Evolutionary conservation across 148 eudicot genomes (phyloP), one percentile per base, ranked within the genome.

Genomic region (Persicaria maculosa): DNA sequence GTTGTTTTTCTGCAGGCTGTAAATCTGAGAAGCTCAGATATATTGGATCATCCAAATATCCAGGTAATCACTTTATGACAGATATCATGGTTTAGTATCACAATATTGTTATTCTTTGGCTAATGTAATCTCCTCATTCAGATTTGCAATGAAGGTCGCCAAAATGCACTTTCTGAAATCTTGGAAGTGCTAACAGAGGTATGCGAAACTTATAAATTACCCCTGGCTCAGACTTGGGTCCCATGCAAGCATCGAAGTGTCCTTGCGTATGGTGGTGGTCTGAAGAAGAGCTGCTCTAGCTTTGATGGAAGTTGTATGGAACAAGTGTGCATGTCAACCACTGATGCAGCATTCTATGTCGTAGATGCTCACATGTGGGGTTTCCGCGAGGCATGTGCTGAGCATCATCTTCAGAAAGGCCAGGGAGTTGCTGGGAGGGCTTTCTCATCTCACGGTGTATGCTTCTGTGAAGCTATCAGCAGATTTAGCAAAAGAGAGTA

Each of bases 151-250:
- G 89, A 90, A 85, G 92, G 97, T 72, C 97, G 97, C 54, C 97
- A 92, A 76, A 86, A 90, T 76, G 97, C 92, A 19, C 85, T 96
- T 78, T 80, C 86, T 72, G 99, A 92, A 79, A 96, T 96, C 72
- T 78, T 90, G 84, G 91, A 89, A 84, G 90, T 92, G 75, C 67
- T 96, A 58, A 88, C 92, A 58, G 89, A 84, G 76, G 86, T 89
- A 31, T 96, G 97, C 79, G 99, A 96, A 80, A 86, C 89, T 57
- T 86, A 92, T 75, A 86, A 89, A 62, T 44, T 96, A 48, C 99
- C 99, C 44, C 86, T 96, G 78, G 99, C 99, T 77, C 99, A 96
- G 85, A 92, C 97, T 17, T 95, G 99, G 99, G 90, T 92, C 44
- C 97, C 97, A 2, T 92, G 97, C 85, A 87, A 84, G 81, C 96